Percentiles rank a stretch among this genome's conserved stretches.
Conservation (phyloP, 2,329 filamentous ascomycete genomes). For the Ceratocystis cacaofunesta region DNA sequence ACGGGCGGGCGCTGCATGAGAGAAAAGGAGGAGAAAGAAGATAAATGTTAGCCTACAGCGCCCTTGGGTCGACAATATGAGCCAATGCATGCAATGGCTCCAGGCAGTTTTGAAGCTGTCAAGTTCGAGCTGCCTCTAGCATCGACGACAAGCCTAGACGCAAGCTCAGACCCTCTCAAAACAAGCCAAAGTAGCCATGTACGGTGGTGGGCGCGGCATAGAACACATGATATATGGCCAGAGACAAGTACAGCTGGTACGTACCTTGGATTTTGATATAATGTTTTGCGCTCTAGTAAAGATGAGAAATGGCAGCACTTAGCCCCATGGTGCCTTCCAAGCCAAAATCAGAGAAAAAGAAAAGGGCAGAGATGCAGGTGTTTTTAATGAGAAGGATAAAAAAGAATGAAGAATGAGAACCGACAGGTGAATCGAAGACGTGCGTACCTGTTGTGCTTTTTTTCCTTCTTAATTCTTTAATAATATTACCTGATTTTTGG, state of each 20-base stretch:
- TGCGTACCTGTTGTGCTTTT: background rate
- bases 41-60: background rate
- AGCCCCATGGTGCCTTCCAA: constrained; percentile 13
- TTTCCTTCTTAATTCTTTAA: background rate
- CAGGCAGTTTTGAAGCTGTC: background rate
- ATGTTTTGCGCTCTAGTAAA: constrained; percentile 13
- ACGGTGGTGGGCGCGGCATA: no score
- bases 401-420: background rate
- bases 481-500: background rate
- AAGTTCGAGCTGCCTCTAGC: background rate
- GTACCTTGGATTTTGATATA: background rate
- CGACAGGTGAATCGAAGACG: background rate
- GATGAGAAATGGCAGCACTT: constrained; percentile 10
- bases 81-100: no score
- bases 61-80: no score
- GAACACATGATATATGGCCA: no score
- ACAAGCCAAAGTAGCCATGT: no score
- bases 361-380: background rate
- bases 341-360: background rate
- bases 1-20: background rate
- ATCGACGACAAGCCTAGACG: background rate
- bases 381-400: background rate
- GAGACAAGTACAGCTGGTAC: background rate
- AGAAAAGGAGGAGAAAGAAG: background rate
- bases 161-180: background rate